Base-by-base conservation (phyloP, 257 asterid genomes). In the Coffea canephora region DNA sequence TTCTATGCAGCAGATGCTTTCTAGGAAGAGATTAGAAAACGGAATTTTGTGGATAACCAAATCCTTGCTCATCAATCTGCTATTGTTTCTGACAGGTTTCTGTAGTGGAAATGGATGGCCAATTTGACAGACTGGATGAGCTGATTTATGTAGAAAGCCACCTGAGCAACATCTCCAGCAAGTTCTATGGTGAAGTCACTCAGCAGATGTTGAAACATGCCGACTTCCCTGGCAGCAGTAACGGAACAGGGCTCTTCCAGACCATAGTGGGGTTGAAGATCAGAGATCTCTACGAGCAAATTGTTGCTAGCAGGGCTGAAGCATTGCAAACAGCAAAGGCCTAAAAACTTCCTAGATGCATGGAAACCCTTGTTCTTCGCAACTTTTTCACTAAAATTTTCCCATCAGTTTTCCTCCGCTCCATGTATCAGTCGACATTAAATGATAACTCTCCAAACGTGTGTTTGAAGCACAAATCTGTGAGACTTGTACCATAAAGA, bases 51-150 rank as follows among this genome's bases (percentile, higher is more conserved):
- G 19, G 69, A 65, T 65, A 65, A 19, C 11, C 19, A 46, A n/a
- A 46, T 71, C 31, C 12, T 18, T 46, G 5, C 59, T 71, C 4
- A 46, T 13, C 39, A 71, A 75, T 57, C 50, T 57, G 27, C 61
- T 5, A 31, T 54, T 61, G 50, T n/a, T 6, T 71, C 14, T 15
- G 54, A 48, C 84, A 96, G 99, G 99, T 94, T 1, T 92, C 99
- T 8, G 93, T 96, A 11, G 57, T 94, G 92, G 99, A 96, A 85
- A 96, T 96, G 99, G 99, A 96, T 19, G 99, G 99, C 21, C 97
- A 92, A 69, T 96, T 96, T 36, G 99, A 96, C 91, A 92, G 97
- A 89, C 87, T 96, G 41, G 99, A 95, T 50, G 97, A 96, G 84
- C 92, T 96, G 48, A 94, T 96, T 34, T 96, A 96, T 41, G 96